Evolutionary conservation across 345 rosid genomes (phyloP).

Genomic region (Eucalyptus paniculata): DNA sequence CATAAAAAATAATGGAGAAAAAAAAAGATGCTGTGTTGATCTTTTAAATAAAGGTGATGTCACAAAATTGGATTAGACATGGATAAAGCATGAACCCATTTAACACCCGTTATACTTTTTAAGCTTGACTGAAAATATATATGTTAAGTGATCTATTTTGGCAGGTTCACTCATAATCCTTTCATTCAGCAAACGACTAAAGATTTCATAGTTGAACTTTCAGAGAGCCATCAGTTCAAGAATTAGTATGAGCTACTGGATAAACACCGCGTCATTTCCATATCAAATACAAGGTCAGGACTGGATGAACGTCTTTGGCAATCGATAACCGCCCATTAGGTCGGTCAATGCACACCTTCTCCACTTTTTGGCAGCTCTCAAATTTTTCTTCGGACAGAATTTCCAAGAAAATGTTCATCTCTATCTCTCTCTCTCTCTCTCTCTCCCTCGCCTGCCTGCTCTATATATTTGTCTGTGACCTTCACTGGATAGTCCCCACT

Average conservation of each 20-base stretch:
- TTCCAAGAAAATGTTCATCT: not conserved
- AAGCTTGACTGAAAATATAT: not conserved
- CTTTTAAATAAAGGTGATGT: not conserved
- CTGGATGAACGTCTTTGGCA: not conserved
- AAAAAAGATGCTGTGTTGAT: too few species aligned
- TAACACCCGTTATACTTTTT: fast-evolving
- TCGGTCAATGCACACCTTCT: not conserved
- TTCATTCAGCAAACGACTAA: not conserved
- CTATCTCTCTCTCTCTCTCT: not conserved
- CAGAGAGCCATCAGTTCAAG: not conserved
- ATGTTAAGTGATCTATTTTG: not conserved
- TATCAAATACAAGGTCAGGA: not conserved
- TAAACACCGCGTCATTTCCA: not conserved
- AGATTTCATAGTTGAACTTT: not conserved
- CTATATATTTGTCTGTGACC: not conserved
- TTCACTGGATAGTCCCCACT: not conserved
- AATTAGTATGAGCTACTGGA: not conserved
- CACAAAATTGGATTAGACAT: not conserved
- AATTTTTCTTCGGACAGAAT: not conserved
- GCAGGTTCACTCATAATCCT: not conserved
- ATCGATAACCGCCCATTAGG: not conserved
- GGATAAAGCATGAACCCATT: not conserved
- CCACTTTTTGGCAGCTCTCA: not conserved
- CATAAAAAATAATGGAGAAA: not conserved
- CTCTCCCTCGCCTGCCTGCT: not conserved